Base-by-base conservation (phyloP, 331 rosid species). In the Malus hybrid region DNA sequence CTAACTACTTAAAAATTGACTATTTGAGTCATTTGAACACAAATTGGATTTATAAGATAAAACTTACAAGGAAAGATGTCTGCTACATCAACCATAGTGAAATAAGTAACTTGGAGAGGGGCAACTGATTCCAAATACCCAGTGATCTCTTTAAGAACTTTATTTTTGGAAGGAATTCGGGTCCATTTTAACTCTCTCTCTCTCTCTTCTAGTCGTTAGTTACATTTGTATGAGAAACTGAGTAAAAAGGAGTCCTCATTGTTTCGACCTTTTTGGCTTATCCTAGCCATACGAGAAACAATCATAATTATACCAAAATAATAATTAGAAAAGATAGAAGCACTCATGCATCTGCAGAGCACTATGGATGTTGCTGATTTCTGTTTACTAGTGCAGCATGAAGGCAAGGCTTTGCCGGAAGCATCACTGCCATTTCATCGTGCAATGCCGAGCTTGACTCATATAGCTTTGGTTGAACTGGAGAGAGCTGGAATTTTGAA, bases 351-450 rank as follows among this genome's bases (percentile, higher is more conserved):
- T 33, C 52, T 71, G 46, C 75, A 72, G 32, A 70, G 71, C 72
- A 50, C 78, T 77, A 32, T 73, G 32, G 67, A 46, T 63, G 72
- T 5, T 69, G 70, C 63, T 64, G 65, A 72, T 72, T 75, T 62
- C 67, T 75, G 68, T 83, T 65, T 65, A 44, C 72, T 85, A 28
- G 66, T 85, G 67, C 89, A 94, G 99, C 96, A 93, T 76, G 99
- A 94, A 88, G 99, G 99, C 72, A 90, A 94, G 85, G 91, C 93
- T 74, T 84, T 92, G 88, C 99, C 99, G 3, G 99, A 87, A 85
- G 97, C 97, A 75, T 94, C 97, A 20, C 75, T 92, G 72, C 99
- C 99, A 44, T 94, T 94, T 87, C 99, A 94, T 85, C 99, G 97
- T 2, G 99, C 99, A 12, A 70, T 81, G 78, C 99, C 97, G 28